Base-by-base conservation (phyloP, 495 filamentous ascomycete species). In the Talaromyces liani region DNA sequence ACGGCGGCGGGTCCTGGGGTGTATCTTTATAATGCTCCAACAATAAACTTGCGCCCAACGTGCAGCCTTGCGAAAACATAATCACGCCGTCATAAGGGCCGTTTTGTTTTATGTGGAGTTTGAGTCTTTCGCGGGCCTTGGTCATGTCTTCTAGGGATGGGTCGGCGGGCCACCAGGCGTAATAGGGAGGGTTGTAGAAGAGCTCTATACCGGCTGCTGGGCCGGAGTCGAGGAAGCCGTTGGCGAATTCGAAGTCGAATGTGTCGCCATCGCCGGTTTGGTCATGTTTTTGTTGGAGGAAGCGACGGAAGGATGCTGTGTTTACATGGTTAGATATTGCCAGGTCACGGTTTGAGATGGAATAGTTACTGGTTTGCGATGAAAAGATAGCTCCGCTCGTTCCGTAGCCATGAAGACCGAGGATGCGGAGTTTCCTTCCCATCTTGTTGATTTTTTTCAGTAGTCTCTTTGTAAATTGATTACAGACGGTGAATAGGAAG, bases 331-430 rank as follows among this genome's bases (percentile, higher is more conserved):
- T 54, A 25, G 33, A 7, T 60, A 41, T 47, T 47, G 31, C 45
- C 58, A 14, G 39, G 34, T 55, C 2, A 4, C 5, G 29, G 29
- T 31, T 8, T 14, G 27, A 56, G 53, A 1, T 29, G 20, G 20
- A 29, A 29, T 24, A 29, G 2, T 68, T 66, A 84, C 86, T 74
- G 9, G 84, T 83, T 65, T 88, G 84, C 3, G 84, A 80, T 63
- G 80, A 77, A 69, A 88, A 85, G 62, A 86, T 85, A 0, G 70
- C 63, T 45, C 71, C 79, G 66, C 83, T 87, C 33, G 86, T 88
- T 33, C 85, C 86, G 64, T 79, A 78, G 8, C 84, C 87, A 68
- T 89, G 86, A 18, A 89, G 83, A 63, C 84, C 85, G 49, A 90
- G 81, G 60, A 89, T 69, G 65, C 75, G 80, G 79, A 87, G 87